Evolutionary conservation across 2,329 filamentous ascomycete species (phyloP), one percentile per base, ranked within the genome.

Genomic region (Fusarium transvaalense): DNA sequence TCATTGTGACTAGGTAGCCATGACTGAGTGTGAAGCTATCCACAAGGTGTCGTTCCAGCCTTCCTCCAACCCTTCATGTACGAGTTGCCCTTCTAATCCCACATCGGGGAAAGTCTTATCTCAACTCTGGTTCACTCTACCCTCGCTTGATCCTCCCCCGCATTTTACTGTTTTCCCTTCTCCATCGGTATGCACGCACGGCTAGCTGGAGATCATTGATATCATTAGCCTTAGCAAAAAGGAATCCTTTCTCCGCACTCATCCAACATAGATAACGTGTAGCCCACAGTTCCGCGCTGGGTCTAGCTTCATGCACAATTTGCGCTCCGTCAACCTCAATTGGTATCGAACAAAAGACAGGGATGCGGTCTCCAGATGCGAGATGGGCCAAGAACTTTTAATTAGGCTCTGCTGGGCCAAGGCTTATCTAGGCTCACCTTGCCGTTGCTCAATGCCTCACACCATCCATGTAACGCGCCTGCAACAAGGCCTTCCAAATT

Each of bases 281-380:
- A 38, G 19, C 51, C 25, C 39, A 17, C 38, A 34, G 10, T 29
- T 2, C 55, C 52, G 19, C 13, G 45, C 48, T 6, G 5, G 53
- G 58, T 19, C 34, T 70, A 64, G 66, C 53, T 53, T 67, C 57
- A 70, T 67, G 66, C 66, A 64, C 54, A 58, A 69, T 70, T 70
- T 69, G 66, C 63, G 46, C 35, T 56, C 50, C 43, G 13, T 50
- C 59, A 70, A 32, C 66, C 66, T 58, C 63, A 68, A 67, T 63
- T 25, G 66, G 66, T 25, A 69, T 54, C 53, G 50, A 61, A 50
- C 61, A 38, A 45, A 37, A 42, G 41, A 37, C 61, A 62, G 42
- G 66, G 66, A 45, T 56, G 34, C 13, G n/a, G 34, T 38, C 60
- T 38, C 29, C 31, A 38, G 39, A 61, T 39, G 45, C 56, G 29